Evolutionary conservation across 306 rosid genomes (phyloP).

Genomic region (Comarum palustre): DNA sequence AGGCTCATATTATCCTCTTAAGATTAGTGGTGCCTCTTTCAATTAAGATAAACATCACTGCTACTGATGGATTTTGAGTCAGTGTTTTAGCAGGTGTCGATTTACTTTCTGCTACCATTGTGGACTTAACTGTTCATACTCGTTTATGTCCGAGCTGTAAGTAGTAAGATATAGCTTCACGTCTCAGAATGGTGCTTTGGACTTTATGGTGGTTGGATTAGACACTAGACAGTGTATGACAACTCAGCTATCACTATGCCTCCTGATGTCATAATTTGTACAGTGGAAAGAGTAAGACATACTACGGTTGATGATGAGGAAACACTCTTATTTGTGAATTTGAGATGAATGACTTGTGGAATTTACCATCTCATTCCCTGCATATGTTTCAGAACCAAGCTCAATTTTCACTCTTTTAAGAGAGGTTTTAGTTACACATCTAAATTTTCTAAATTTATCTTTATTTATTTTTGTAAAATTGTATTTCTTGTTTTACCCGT

Average conservation of each 20-base stretch:
- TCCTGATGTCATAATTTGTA: not conserved
- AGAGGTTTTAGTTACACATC: no score
- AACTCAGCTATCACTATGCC: not conserved
- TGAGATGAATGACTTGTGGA: not conserved
- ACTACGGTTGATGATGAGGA: not conserved
- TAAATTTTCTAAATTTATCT: no score
- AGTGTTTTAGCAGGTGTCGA: constrained; percentile 6
- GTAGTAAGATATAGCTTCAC: not conserved
- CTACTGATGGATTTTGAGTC: not conserved
- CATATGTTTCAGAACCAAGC: no score
- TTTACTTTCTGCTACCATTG: constrained; percentile 22
- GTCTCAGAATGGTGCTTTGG: not conserved
- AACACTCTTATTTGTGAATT: not conserved
- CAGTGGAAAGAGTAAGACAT: not conserved
- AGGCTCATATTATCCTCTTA: not conserved
- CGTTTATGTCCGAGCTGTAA: not conserved
- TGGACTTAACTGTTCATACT: not conserved
- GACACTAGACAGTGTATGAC: not conserved
- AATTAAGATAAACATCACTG: not conserved
- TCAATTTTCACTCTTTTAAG: no score
- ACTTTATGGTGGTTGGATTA: not conserved
- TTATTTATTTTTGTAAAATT: no score
- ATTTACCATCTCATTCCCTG: not conserved
- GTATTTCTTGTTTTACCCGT: no score
- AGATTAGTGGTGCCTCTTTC: not conserved